Conservation (phyloP, 1,139 yeast genomes). For the Magnusiomyces paraingens region DNA sequence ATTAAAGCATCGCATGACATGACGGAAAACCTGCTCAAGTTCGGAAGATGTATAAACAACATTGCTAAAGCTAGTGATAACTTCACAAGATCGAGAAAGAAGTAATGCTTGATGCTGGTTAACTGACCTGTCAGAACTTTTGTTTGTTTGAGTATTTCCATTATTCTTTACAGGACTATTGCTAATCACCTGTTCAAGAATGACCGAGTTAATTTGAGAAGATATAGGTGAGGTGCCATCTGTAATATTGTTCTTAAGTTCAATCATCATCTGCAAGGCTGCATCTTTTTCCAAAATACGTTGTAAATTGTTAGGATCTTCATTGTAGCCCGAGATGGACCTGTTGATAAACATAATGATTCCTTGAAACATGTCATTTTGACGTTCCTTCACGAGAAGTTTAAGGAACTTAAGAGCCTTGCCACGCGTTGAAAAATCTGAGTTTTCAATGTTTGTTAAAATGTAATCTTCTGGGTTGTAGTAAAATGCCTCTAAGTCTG, state of each 20-base stretch:
- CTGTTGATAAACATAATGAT: slow-evolving; percentile 60
- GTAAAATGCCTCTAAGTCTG: slow-evolving; percentile 68
- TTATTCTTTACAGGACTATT: slow-evolving; percentile 32
- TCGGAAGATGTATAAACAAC: slow-evolving; percentile 32
- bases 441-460: slow-evolving; percentile 65
- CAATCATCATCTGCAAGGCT: slow-evolving; percentile 67
- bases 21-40: slow-evolving; percentile 53
- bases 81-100: slow-evolving; percentile 79
- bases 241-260: slow-evolving; percentile 55
- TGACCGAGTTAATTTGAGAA: slow-evolving; percentile 61
- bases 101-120: slow-evolving; percentile 49
- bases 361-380: slow-evolving; percentile 54
- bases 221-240: slow-evolving; percentile 52
- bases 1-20: slow-evolving; percentile 55
- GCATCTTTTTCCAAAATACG: slow-evolving; percentile 74
- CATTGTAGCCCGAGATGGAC: slow-evolving; percentile 41
- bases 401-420: slow-evolving; percentile 74
- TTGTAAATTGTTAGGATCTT: slow-evolving; percentile 43
- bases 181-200: slow-evolving; percentile 61
- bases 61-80: slow-evolving; percentile 50
- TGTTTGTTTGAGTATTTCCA: too few relatives aligned
- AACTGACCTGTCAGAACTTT: too few relatives aligned
- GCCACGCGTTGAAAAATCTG: slow-evolving; percentile 67
- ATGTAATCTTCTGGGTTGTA: slow-evolving; percentile 89
- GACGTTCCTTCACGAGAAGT: slow-evolving; percentile 62